A percentile compares a stretch with the other conserved stretches of the same genome.
Evolutionary conservation across 106 monocot genomes (phyloP).

Genomic region (Allium sativum): DNA sequence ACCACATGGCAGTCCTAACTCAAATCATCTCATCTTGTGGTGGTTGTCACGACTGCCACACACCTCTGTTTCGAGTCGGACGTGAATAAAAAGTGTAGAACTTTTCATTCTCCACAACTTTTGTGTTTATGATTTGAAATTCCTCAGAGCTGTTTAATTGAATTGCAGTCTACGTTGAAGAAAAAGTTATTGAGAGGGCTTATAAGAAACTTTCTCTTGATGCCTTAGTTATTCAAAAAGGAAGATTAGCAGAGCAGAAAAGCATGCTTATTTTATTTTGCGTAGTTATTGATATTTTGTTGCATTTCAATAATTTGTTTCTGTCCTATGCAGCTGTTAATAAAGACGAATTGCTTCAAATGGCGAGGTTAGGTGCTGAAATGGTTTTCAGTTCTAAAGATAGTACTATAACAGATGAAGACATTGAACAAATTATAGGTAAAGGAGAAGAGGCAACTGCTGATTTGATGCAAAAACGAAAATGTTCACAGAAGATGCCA

Average conservation of each 20-base stretch:
- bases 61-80: too few species aligned
- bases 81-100: too few species aligned
- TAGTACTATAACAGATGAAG: slow-evolving; percentile 52
- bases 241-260: slow-evolving; percentile 51
- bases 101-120: too few species aligned
- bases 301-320: too few species aligned
- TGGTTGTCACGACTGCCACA: too few species aligned
- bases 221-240: slow-evolving; percentile 62
- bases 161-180: slow-evolving; percentile 57
- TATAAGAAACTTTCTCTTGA: slow-evolving; percentile 66
- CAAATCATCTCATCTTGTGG: too few species aligned
- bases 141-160: neutral
- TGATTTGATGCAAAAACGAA: slow-evolving; percentile 60
- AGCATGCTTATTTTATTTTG: slow-evolving; percentile 13
- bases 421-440: slow-evolving; percentile 58
- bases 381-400: slow-evolving; percentile 70
- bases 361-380: slow-evolving; percentile 63
- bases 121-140: too few species aligned
- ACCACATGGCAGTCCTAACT: too few species aligned
- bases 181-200: slow-evolving; percentile 59
- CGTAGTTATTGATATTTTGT: neutral
- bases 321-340: slow-evolving; percentile 42
- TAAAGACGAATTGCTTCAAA: slow-evolving; percentile 59
- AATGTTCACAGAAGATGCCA: slow-evolving; percentile 58
- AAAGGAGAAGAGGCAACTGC: slow-evolving; percentile 62